Percentiles rank a stretch among this genome's conserved stretches.
These are phyloP conservation scores for Lactarius sanguifluus DNA, from an alignment of 768 basidiomycete genomes.

Conservation along the genomic window DNA sequence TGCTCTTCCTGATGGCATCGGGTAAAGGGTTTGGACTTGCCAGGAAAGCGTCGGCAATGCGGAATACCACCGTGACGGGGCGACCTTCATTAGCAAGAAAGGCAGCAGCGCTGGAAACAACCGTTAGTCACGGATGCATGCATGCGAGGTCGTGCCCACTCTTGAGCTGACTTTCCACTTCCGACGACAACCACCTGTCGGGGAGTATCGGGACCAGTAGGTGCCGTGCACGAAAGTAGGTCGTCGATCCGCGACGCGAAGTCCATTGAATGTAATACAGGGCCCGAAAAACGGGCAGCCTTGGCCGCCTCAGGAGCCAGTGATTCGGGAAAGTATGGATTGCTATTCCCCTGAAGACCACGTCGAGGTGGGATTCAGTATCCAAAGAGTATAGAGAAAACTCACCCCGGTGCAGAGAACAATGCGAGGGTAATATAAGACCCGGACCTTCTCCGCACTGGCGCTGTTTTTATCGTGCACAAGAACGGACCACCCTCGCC, in stretches of 20 bases:
- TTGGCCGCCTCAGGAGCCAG: constrained; percentile 43
- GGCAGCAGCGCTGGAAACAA: constrained; percentile 42
- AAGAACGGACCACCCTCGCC: constrained; percentile 46
- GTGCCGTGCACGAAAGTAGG: constrained; percentile 38
- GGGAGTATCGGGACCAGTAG: constrained; percentile 14
- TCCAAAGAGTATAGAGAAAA: constrained; percentile 7
- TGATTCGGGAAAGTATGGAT: constrained; percentile 44
- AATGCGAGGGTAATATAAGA: constrained; percentile 47
- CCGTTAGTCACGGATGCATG: not conserved
- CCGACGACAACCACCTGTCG: constrained; percentile 51
- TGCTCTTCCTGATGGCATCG: constrained; percentile 56
- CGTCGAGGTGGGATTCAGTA: not conserved
- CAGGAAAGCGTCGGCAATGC: constrained; percentile 51
- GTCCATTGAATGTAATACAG: constrained; percentile 52
- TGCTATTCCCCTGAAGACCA: constrained; percentile 51
- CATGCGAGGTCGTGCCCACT: constrained; percentile 36
- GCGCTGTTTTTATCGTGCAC: constrained; percentile 37
- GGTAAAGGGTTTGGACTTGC: constrained; percentile 51
- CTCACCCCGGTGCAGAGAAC: constrained; percentile 60
- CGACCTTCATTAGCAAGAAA: constrained; percentile 50
- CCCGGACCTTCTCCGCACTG: constrained; percentile 30
- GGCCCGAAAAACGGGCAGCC: constrained; percentile 44
- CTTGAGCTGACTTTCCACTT: constrained; percentile 67
- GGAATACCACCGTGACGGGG: constrained; percentile 52
- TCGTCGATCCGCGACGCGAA: constrained; percentile 45